Percentiles rank a stretch among this genome's conserved stretches.
These are phyloP conservation scores for Xerocomus brunneocitrinus DNA, from an alignment of 768 basidiomycete species.

Conservation along the genomic window DNA sequence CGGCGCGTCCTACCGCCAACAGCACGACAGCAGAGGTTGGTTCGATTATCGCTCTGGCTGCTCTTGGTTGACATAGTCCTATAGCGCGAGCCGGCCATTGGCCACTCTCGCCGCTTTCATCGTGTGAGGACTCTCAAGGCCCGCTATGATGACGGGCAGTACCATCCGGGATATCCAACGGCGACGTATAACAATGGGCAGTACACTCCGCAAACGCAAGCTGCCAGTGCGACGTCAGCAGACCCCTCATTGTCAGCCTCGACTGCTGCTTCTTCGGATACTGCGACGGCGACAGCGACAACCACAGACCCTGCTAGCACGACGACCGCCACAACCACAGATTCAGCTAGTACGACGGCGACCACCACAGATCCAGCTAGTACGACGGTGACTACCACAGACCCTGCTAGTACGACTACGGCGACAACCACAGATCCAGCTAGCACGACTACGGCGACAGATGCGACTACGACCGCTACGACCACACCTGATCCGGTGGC, in stretches of 20 bases:
- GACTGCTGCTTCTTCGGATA: neutral
- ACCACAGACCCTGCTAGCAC: neutral
- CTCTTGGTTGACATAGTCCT: slow-evolving; percentile 3
- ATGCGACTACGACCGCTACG: too few species aligned
- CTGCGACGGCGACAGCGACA: neutral
- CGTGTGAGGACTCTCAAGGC: slow-evolving; percentile 7
- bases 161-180: neutral
- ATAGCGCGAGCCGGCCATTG: slow-evolving; percentile 7
- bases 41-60: neutral
- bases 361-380: too few species aligned
- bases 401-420: too few species aligned
- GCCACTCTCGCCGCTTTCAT: slow-evolving; percentile 14
- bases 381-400: too few species aligned
- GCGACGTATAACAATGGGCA: neutral
- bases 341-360: too few species aligned
- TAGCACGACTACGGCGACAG: too few species aligned
- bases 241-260: neutral
- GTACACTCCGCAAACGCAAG: neutral
- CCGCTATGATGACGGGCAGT: slow-evolving; percentile 18
- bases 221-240: neutral
- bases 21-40: slow-evolving; percentile 10
- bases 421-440: too few species aligned
- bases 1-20: slow-evolving; percentile 11
- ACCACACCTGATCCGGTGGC: too few species aligned
- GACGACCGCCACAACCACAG: neutral